Evolutionary conservation across 768 basidiomycete species (phyloP), one percentile per base, ranked within the genome.

Genomic region (Lactifluus subvellereus): DNA sequence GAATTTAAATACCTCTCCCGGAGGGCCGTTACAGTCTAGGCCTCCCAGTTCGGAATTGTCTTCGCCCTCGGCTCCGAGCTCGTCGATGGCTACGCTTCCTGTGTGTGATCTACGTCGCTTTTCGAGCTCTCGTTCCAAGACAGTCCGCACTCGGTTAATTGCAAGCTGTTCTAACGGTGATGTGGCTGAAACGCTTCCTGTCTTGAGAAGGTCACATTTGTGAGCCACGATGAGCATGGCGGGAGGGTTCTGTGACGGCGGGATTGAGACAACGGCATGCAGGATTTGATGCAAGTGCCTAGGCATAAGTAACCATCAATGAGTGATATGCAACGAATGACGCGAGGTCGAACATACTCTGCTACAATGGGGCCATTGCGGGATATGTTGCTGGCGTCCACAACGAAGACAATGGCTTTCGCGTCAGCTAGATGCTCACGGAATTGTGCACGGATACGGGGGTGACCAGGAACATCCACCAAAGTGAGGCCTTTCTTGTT

Each of bases 381-480:
- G 33, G 91, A 90, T 32, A 94, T 75, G 0, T 84, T 88, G 69
- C 83, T 88, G 7, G 87, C 80, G 71, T 94, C 91, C 1, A 92
- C 88, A 1, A 92, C 87, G 69, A 94, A 94, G 5, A 81, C 84
- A 33, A 94, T 72, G 3, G 77, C 84, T 67, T 84, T 86, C 2
- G 89, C 82, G 38, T 83, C 79, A 5, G 75, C 62, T 22, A 94
- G 72, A 67, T 87, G 74, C 47, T 91, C 89, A 53, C 74, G 76
- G 70, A 91, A 89, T 69, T 91, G 88, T 68, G 82, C 82, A 35
- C 90, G 76, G 59, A 94, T 80, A 47, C 91, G 82, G 10, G 91
- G 88, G 72, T 94, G 91, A n/a, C 91, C 91, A 8, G 91, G 91
- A 47, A 94, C 74, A 72, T 94, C 91, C 18, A 91, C 76, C 13